Base-by-base conservation (phyloP, 129 eudicot genomes). In the Gnaphalium uliginosum region DNA sequence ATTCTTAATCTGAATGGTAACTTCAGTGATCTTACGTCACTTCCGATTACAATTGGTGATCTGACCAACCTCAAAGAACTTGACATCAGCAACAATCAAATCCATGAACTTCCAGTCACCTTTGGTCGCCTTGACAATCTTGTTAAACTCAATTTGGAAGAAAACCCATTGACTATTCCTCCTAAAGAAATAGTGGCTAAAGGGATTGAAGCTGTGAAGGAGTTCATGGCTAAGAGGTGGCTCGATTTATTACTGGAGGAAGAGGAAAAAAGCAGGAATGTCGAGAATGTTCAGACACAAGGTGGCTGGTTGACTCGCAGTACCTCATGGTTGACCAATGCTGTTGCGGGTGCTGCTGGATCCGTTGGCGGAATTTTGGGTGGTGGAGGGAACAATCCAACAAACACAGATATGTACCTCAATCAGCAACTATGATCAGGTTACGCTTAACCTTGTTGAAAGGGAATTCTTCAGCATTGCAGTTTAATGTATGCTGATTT, bases 81-180 rank as follows among this genome's bases (percentile, higher is more conserved):
- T 6, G 97, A 95, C 72, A 68, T 95, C 75, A 91, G 97, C 83
- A 95, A 95, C 87, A 91, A 95, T 59, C 97, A 95, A 83, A 91
- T 95, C 69, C 99, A 81, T 78, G 94, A 84, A 69, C 85, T 95
- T 71, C 99, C 99, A 1, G 83, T 66, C 76, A 75, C 94, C 25
- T 87, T 95, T 76, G 90, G 97, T 29, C 88, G 87, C 75, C 96
- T 95, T n/a, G 83, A 84, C 73, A 91, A 76, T 17, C 83, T 95
- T 62, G 39, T 41, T 5, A 89, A 87, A 66, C 94, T 95, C 32
- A 87, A 95, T 21, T 68, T 95, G 64, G 96, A 84, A 4, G 86
- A 89, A 21, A 95, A 95, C 79, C 99, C 99, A 25, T 67, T 95
- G 64, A 87, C 26, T 26, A 23, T 85, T 17, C 99, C 99, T 11